A percentile compares a stretch with the other conserved stretches of the same genome.
Conservation (phyloP, 495 filamentous ascomycete genomes). For the Acidomyces sp. region DNA sequence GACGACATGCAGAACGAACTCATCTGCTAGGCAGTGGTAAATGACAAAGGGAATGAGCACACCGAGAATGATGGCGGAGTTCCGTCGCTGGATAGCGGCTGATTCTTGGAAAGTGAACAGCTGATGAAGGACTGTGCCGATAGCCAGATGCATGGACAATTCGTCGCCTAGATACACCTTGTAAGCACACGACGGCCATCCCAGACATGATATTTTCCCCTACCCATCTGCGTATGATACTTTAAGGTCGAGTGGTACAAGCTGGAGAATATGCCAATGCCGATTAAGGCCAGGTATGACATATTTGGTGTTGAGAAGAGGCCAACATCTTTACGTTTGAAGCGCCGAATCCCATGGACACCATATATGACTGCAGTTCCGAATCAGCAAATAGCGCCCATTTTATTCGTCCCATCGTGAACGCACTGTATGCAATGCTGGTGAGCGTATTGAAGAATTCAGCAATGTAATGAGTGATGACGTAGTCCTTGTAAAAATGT, state of each 20-base stretch:
- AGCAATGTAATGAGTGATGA: slow-evolving; percentile 9
- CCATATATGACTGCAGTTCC: slow-evolving; percentile 34
- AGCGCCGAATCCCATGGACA: slow-evolving; percentile 27
- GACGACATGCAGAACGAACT: slow-evolving; percentile 29
- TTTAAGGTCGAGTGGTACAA: slow-evolving; percentile 41
- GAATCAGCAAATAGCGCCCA: too few species aligned
- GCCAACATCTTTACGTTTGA: slow-evolving; percentile 16
- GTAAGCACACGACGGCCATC: too few species aligned
- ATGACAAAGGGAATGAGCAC: slow-evolving; percentile 27
- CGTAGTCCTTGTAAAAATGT: slow-evolving; percentile 8
- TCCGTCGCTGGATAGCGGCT: slow-evolving; percentile 22
- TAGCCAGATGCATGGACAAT: slow-evolving; percentile 45
- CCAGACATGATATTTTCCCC: too few species aligned
- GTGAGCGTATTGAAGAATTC: slow-evolving; percentile 19
- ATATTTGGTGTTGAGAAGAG: slow-evolving; percentile 24
- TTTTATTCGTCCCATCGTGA: background rate
- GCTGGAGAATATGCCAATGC: slow-evolving; percentile 42
- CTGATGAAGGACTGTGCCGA: slow-evolving; percentile 38
- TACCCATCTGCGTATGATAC: slow-evolving; percentile 44
- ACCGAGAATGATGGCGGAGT: slow-evolving; percentile 23
- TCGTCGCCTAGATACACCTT: too few species aligned
- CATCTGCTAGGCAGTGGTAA: slow-evolving; percentile 36
- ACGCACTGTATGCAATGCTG: slow-evolving; percentile 12
- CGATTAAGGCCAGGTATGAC: slow-evolving; percentile 40
- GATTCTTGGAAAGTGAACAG: slow-evolving; percentile 30